phyloP scores from a whole-genome alignment of 78 protist genomes.

The Tieghemostelium lacteum region DNA sequence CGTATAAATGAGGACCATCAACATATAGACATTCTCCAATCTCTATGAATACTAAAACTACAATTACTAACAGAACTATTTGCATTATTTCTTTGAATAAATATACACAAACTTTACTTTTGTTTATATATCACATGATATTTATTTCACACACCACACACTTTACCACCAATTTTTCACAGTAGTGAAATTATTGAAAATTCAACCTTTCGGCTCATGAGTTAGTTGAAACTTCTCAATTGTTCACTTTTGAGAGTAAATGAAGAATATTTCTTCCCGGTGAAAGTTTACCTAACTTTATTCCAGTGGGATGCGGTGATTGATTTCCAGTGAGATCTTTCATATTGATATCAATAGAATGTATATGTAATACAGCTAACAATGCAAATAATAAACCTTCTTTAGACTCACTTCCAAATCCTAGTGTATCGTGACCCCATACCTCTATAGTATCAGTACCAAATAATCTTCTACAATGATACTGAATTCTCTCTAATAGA shows the following conservation, averaged over 20 bases:
- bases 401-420: background rate
- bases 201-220: too few relatives aligned
- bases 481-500: background rate
- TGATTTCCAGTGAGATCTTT: background rate
- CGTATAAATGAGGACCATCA: background rate
- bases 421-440: background rate
- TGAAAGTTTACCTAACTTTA: background rate
- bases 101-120: too few relatives aligned
- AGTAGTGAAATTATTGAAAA: too few relatives aligned
- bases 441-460: background rate
- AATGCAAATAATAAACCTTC: background rate
- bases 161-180: too few relatives aligned
- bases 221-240: too few relatives aligned
- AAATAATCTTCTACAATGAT: too few relatives aligned
- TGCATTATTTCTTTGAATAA: too few relatives aligned
- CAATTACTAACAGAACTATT: too few relatives aligned
- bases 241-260: too few relatives aligned
- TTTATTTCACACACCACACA: too few relatives aligned
- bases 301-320: background rate
- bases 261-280: background rate
- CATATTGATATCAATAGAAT: too few relatives aligned
- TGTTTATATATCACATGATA: too few relatives aligned
- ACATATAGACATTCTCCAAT: background rate
- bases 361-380: background rate
- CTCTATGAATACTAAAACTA: background rate